These are phyloP conservation scores for Xanthoconium stramineum DNA, from an alignment of 768 basidiomycete species.

Conservation along the genomic window DNA sequence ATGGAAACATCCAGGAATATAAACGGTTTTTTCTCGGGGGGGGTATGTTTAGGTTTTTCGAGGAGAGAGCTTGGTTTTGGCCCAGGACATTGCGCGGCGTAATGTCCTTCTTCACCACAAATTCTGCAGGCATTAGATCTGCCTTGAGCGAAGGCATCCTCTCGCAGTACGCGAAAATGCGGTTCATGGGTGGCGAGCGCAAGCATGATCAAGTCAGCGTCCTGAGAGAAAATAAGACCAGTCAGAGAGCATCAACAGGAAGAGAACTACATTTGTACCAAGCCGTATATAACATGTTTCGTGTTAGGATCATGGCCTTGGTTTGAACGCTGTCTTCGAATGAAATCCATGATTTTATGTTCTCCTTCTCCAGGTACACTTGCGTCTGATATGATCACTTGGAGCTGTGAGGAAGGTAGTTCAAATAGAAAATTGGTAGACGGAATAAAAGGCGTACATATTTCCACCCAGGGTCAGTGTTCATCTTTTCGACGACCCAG, in stretches of 20 bases:
- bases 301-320: conserved; percentile 94
- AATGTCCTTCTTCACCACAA: conserved; percentile 94
- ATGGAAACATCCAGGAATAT: conserved; percentile 98
- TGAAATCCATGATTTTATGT: conserved; percentile 99
- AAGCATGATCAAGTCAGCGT: conserved; percentile 99
- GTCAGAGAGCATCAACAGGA: conserved; percentile 4
- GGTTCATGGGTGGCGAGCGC: conserved; percentile 97
- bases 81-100: conserved; percentile 91
- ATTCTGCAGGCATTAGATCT: conserved; percentile 79
- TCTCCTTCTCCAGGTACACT: conserved; percentile 98
- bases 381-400: conserved; percentile 96
- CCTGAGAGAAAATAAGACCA: conserved; percentile 43
- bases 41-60: conserved; percentile 42
- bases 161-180: conserved; percentile 94
- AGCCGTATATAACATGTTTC: conserved; percentile 93
- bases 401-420: conserved; percentile 49
- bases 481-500: conserved; percentile 95
- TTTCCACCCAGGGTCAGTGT: conserved; percentile 94
- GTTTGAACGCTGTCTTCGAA: conserved; percentile 84
- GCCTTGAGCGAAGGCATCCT: conserved; percentile 93
- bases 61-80: conserved; percentile 58
- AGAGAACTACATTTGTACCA: conserved; percentile 49
- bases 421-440: background rate
- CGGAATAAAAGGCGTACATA: conserved; percentile 46
- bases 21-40: conserved; percentile 81